phyloP scores from a whole-genome alignment of 805 yeast species.

The Myxozyma neotropica region DNA sequence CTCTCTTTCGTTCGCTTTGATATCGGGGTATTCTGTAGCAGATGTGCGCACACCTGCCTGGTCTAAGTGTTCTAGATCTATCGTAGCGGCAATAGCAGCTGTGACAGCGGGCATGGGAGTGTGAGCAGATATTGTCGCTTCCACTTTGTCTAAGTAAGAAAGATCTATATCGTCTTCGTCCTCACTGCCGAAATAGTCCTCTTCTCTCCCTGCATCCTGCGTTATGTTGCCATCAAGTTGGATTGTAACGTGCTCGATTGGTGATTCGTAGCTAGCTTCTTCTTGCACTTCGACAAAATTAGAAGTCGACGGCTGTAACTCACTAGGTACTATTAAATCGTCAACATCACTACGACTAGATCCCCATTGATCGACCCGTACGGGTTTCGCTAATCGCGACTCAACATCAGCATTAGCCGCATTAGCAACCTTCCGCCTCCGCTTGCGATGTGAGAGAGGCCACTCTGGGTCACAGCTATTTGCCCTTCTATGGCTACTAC shows the following conservation, averaged over 20 bases:
- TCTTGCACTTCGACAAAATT: no score
- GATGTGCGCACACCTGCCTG: no score
- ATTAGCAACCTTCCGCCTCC: not conserved
- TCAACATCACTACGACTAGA: no score
- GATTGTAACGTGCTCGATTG: not conserved
- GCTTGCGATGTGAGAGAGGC: conserved; percentile 17
- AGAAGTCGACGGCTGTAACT: no score
- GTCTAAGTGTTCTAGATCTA: not conserved
- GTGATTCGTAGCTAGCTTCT: no score
- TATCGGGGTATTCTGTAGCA: no score
- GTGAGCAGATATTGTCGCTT: not conserved
- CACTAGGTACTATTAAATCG: no score
- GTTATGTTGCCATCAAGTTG: not conserved
- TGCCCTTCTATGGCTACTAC: conserved; percentile 8
- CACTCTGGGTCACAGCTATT: conserved; percentile 29
- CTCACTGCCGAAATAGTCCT: conserved; percentile 13
- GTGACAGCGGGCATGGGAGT: not conserved
- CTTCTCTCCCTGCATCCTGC: not conserved
- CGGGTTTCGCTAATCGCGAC: no score
- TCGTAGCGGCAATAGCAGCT: no score
- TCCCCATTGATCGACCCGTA: no score
- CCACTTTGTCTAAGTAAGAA: not conserved
- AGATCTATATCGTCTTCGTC: conserved; percentile 4
- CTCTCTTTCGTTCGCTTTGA: not conserved
- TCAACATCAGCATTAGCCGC: no score